Conservation (phyloP, 306 rosid genomes). For the Corylus americana region DNA sequence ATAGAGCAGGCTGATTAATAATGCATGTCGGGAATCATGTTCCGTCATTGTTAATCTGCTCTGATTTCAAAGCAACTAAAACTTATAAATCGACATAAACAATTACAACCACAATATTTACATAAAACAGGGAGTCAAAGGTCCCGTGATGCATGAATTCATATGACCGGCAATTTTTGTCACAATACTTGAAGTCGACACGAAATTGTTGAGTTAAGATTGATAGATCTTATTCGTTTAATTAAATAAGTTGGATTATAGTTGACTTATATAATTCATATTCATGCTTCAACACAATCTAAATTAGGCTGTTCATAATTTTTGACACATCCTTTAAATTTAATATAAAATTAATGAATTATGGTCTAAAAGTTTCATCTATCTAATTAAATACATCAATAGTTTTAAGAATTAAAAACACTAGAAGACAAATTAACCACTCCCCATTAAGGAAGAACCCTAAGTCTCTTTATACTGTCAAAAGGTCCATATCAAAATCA, state of each 20-base stretch:
- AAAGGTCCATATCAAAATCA: conserved; percentile 4
- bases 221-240: too few relatives aligned
- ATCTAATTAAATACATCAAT: too few relatives aligned
- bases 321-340: too few relatives aligned
- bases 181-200: too few relatives aligned
- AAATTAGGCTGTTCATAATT: too few relatives aligned
- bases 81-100: not conserved
- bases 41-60: not conserved
- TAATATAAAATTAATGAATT: too few relatives aligned
- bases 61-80: not conserved
- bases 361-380: too few relatives aligned
- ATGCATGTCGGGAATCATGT: not conserved
- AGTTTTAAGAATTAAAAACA: not conserved
- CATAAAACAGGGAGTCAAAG: not conserved
- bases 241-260: too few relatives aligned
- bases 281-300: too few relatives aligned
- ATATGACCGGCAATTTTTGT: too few relatives aligned
- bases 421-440: not conserved
- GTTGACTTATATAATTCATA: too few relatives aligned
- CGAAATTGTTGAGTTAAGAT: too few relatives aligned
- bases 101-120: not conserved
- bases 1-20: not conserved
- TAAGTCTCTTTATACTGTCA: not conserved
- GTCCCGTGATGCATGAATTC: not conserved
- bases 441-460: not conserved